Conservation (phyloP, 371 early-diverging fungal species). For the Syncephalastrum monosporum region DNA sequence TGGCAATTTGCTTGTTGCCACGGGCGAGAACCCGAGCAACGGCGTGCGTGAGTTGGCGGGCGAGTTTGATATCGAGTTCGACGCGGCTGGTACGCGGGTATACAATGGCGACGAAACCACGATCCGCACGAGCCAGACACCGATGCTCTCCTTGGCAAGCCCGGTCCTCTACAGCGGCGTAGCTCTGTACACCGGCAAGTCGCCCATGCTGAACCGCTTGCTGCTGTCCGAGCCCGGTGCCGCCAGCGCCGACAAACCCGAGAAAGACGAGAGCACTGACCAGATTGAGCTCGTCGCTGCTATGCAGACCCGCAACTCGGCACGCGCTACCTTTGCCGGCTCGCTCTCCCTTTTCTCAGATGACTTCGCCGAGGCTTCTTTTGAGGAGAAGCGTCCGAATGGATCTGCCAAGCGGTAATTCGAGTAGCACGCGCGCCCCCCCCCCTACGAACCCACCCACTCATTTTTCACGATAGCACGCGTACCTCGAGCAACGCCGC, state of each 20-base stretch:
- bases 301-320: slow-evolving; percentile 87
- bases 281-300: slow-evolving; percentile 68
- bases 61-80: slow-evolving; percentile 88
- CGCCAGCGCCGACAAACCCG: slow-evolving; percentile 49
- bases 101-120: slow-evolving; percentile 63
- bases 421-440: too few relatives aligned
- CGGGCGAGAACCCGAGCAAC: slow-evolving; percentile 61
- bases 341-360: slow-evolving; percentile 77
- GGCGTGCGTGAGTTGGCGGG: slow-evolving; percentile 74
- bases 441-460: not conserved
- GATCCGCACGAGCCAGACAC: slow-evolving; percentile 35
- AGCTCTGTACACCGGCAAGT: slow-evolving; percentile 60
- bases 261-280: slow-evolving; percentile 20
- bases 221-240: slow-evolving; percentile 65
- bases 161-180: slow-evolving; percentile 79
- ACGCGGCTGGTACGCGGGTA: slow-evolving; percentile 63
- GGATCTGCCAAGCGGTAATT: slow-evolving; percentile 24
- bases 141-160: slow-evolving; percentile 22
- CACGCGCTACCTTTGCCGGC: slow-evolving; percentile 85
- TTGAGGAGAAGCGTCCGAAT: slow-evolving; percentile 17
- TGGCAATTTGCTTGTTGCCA: slow-evolving; percentile 87
- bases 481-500: slow-evolving; percentile 63
- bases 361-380: slow-evolving; percentile 11
- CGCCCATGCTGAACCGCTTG: slow-evolving; percentile 65
- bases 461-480: slow-evolving; percentile 10